Percentiles rank a stretch among this genome's conserved stretches.
phyloP scores from a whole-genome alignment of 2,329 filamentous ascomycete species.

The Penicillium italicum region DNA sequence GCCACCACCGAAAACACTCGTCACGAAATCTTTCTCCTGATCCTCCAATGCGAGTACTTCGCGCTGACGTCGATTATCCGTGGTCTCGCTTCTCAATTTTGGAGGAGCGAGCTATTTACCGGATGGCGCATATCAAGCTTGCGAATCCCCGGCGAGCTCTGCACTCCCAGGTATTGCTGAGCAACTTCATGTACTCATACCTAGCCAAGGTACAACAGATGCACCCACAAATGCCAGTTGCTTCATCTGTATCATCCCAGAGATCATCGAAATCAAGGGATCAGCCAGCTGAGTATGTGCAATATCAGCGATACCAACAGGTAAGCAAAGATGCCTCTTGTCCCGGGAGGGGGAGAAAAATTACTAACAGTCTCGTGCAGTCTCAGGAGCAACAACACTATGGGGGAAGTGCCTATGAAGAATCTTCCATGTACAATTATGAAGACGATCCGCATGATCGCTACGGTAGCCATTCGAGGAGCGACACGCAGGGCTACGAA shows the following conservation, averaged over 20 bases:
- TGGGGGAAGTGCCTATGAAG: slow-evolving; percentile 46
- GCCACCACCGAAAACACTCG: slow-evolving; percentile 67
- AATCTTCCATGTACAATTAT: slow-evolving; percentile 52
- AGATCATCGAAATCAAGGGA: slow-evolving; percentile 47
- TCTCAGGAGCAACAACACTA: slow-evolving; percentile 33
- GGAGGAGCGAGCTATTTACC: slow-evolving; percentile 94
- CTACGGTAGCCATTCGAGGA: slow-evolving; percentile 38
- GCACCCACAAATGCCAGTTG: slow-evolving; percentile 92
- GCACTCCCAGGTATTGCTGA: slow-evolving; percentile 90
- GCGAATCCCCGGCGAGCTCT: slow-evolving; percentile 92
- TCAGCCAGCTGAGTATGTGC: slow-evolving; percentile 42
- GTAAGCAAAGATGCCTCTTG: slow-evolving; percentile 28
- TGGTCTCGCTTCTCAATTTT: slow-evolving; percentile 94
- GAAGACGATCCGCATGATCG: slow-evolving; percentile 42
- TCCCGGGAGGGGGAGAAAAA: not conserved
- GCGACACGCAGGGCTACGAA: slow-evolving; percentile 39
- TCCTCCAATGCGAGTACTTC: slow-evolving; percentile 66
- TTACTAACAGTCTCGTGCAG: slow-evolving; percentile 11
- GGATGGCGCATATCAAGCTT: slow-evolving; percentile 98
- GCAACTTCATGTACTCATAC: slow-evolving; percentile 99
- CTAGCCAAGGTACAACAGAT: slow-evolving; percentile 97
- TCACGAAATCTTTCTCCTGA: slow-evolving; percentile 78
- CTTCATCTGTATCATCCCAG: slow-evolving; percentile 73
- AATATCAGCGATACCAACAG: slow-evolving; percentile 48
- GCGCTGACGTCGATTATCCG: slow-evolving; percentile 88